These are phyloP conservation scores for Xerocomus nothofagi DNA, from an alignment of 1,284 basidiomycete species.

Conservation along the genomic window DNA sequence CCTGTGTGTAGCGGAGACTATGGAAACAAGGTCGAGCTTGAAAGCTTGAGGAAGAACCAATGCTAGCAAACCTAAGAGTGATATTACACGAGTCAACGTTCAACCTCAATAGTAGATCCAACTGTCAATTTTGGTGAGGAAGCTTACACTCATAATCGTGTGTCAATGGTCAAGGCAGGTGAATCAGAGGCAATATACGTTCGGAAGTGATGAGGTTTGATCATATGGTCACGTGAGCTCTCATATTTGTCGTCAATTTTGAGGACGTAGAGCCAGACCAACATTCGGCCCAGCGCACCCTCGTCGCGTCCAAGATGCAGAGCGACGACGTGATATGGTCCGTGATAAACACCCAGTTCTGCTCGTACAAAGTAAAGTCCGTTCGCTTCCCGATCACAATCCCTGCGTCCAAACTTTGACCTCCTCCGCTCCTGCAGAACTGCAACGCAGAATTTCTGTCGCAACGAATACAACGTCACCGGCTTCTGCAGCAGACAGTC, in stretches of 20 bases:
- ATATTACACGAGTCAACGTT: not conserved
- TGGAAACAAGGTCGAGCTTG: not conserved
- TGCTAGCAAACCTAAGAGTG: not conserved
- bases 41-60: not conserved
- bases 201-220: not conserved
- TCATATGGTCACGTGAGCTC: not conserved
- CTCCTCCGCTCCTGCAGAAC: constrained; percentile 54
- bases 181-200: too few species aligned
- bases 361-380: constrained; percentile 98
- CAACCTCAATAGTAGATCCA: not conserved
- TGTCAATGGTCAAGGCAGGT: too few species aligned
- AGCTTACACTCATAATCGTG: too few species aligned
- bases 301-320: constrained; percentile 52
- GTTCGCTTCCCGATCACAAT: constrained; percentile 32
- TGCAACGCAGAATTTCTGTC: constrained; percentile 94
- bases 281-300: too few species aligned
- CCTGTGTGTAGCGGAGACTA: not conserved
- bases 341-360: constrained; percentile 91
- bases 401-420: constrained; percentile 6
- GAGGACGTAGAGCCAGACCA: not conserved
- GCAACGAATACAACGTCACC: constrained; percentile 98
- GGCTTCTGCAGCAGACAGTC: constrained; percentile 97
- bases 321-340: constrained; percentile 97
- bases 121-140: too few species aligned
- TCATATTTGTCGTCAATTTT: not conserved